Conservation (phyloP, 495 filamentous ascomycete genomes). For the Aspergillus steynii region DNA sequence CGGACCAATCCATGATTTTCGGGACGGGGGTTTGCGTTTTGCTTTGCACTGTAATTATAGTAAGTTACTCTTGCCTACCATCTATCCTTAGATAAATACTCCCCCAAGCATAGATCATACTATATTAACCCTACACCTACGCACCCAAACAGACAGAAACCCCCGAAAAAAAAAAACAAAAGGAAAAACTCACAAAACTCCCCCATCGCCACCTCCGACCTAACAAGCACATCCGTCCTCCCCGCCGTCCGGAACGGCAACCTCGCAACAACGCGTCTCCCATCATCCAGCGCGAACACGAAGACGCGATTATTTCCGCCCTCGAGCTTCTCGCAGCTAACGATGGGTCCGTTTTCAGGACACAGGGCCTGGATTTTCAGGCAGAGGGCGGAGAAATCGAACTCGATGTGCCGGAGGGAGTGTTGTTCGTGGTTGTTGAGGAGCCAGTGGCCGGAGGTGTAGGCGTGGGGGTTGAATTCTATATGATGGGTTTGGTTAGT, state of each 20-base stretch:
- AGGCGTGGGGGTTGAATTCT: conserved; percentile 32
- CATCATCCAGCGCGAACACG: conserved; percentile 39
- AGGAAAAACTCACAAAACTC: conserved; percentile 30
- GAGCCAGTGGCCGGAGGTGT: conserved; percentile 46
- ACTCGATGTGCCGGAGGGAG: conserved; percentile 34
- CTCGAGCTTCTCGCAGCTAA: conserved; percentile 37
- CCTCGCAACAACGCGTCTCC: conserved; percentile 34
- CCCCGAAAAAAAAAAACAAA: too few species aligned
- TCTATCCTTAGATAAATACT: background rate
- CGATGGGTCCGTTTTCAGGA: conserved; percentile 25
- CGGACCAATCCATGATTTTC: conserved; percentile 42
- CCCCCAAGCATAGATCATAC: too few species aligned
- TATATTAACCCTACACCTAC: too few species aligned
- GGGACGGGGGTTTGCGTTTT: conserved; percentile 43
- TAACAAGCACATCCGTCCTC: conserved; percentile 30
- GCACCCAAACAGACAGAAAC: too few species aligned
- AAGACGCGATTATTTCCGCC: conserved; percentile 47
- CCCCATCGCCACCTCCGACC: conserved; percentile 47
- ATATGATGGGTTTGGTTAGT: too few species aligned
- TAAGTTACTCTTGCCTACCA: background rate
- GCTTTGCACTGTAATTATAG: conserved; percentile 25
- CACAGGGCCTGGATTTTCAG: conserved; percentile 32
- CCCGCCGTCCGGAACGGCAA: conserved; percentile 38
- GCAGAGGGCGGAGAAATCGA: conserved; percentile 42
- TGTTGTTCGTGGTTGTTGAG: conserved; percentile 31